Evolutionary conservation across 2,329 filamentous ascomycete genomes (phyloP).

Genomic region (Fusarium liriodendri): DNA sequence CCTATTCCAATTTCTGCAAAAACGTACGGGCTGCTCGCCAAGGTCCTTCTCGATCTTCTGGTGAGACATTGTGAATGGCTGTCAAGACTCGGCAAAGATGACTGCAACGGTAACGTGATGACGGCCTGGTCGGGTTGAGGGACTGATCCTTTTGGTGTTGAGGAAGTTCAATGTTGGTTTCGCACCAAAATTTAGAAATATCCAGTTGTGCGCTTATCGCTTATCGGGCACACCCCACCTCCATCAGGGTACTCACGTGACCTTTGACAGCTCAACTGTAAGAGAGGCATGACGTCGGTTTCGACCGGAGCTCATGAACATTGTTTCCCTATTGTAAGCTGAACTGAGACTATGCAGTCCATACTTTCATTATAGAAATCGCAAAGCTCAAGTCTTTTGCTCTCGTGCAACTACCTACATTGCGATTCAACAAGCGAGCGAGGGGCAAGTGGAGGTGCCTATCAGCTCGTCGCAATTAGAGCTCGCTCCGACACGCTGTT

Average conservation of each 20-base stretch:
- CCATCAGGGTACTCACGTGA: constrained; percentile 14
- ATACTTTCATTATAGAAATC: not conserved
- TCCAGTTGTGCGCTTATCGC: constrained; percentile 31
- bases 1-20: not conserved
- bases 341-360: not conserved
- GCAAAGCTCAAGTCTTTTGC: not conserved
- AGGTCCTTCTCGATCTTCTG: constrained; percentile 96
- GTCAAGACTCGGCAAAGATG: constrained; percentile 82
- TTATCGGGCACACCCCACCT: constrained; percentile 24
- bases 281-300: not conserved
- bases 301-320: not conserved
- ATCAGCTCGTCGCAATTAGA: constrained; percentile 20
- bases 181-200: constrained; percentile 25
- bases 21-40: constrained; percentile 84
- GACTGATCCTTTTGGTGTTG: constrained; percentile 36
- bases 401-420: not conserved
- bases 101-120: constrained; percentile 80
- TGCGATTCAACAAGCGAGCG: not conserved
- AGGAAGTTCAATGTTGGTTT: constrained; percentile 21
- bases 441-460: constrained; percentile 30
- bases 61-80: constrained; percentile 84
- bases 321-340: not conserved
- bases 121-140: constrained; percentile 56
- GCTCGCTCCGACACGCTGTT: constrained; percentile 10
- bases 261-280: not conserved